phyloP scores from a whole-genome alignment of 495 filamentous ascomycete species.

The Tuber brumale region DNA sequence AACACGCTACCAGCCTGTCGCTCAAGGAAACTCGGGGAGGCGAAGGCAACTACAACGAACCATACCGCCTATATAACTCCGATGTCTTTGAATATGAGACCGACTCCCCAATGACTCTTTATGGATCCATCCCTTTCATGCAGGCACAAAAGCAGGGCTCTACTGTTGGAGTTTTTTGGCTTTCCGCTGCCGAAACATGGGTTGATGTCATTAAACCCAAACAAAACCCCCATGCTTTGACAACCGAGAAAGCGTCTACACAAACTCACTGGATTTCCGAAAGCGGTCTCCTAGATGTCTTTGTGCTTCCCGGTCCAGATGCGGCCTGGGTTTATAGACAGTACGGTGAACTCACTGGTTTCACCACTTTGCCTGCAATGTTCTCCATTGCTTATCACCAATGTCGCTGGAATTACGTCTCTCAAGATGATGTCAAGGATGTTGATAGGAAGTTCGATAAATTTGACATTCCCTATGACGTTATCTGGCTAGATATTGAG shows the following conservation, averaged over 20 bases:
- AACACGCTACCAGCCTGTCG: conserved; percentile 80
- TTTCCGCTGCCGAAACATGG: conserved; percentile 97
- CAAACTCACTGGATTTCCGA: conserved; percentile 97
- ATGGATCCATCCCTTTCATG: conserved; percentile 93
- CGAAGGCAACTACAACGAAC: conserved; percentile 73
- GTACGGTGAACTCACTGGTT: conserved; percentile 92
- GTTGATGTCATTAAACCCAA: conserved; percentile 85
- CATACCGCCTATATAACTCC: conserved; percentile 92
- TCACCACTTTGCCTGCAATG: conserved; percentile 77
- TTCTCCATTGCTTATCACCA: conserved; percentile 94
- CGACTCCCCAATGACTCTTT: conserved; percentile 97
- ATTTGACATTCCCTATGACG: conserved; percentile 88
- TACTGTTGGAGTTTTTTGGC: conserved; percentile 96
- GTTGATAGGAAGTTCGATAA: conserved; percentile 95
- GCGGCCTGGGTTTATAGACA: conserved; percentile 70
- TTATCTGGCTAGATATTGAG: conserved; percentile 97
- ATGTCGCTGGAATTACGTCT: conserved; percentile 97
- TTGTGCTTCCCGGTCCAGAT: conserved; percentile 85
- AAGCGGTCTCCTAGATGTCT: conserved; percentile 78
- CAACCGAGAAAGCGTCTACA: conserved; percentile 63
- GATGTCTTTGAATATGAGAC: conserved; percentile 98
- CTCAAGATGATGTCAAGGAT: conserved; percentile 91
- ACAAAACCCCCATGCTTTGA: conserved; percentile 70
- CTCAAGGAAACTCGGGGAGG: conserved; percentile 86
- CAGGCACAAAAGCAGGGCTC: conserved; percentile 90